phyloP scores from a whole-genome alignment of 768 basidiomycete species.

The Pisolithus albus region DNA sequence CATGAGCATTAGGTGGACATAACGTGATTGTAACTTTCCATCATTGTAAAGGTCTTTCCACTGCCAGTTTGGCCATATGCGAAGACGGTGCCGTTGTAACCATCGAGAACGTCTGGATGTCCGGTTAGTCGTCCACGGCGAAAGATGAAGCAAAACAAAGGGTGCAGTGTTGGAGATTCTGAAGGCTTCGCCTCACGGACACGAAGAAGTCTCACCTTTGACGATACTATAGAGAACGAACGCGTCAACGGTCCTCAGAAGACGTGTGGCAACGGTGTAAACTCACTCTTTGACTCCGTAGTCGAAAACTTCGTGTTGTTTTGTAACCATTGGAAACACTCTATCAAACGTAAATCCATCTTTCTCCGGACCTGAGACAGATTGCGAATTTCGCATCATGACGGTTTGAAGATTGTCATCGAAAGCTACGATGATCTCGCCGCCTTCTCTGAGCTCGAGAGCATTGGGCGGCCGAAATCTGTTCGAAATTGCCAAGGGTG shows the following conservation, averaged over 20 bases:
- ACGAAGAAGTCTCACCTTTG: constrained; percentile 50
- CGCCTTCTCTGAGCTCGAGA: constrained; percentile 81
- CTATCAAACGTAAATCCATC: constrained; percentile 98
- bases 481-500: constrained; percentile 3
- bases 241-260: constrained; percentile 14
- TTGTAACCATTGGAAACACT: constrained; percentile 87
- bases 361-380: constrained; percentile 81
- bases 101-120: constrained; percentile 85
- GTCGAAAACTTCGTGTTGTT: constrained; percentile 93
- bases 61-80: constrained; percentile 98
- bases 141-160: neutral
- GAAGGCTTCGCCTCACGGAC: neutral
- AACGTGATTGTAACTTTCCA: constrained; percentile 48
- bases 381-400: constrained; percentile 62
- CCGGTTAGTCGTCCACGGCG: constrained; percentile 13
- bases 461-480: constrained; percentile 96
- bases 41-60: constrained; percentile 99
- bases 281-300: constrained; percentile 96
- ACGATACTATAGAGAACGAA: constrained; percentile 56
- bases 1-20: constrained; percentile 6
- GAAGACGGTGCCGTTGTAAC: constrained; percentile 97
- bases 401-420: constrained; percentile 82
- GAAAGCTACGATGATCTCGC: constrained; percentile 86
- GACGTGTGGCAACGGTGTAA: constrained; percentile 1
- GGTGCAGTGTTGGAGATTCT: constrained; percentile 1